These are phyloP conservation scores for Eucalyptus polyanthemos DNA, from an alignment of 345 rosid genomes.

Conservation along the genomic window DNA sequence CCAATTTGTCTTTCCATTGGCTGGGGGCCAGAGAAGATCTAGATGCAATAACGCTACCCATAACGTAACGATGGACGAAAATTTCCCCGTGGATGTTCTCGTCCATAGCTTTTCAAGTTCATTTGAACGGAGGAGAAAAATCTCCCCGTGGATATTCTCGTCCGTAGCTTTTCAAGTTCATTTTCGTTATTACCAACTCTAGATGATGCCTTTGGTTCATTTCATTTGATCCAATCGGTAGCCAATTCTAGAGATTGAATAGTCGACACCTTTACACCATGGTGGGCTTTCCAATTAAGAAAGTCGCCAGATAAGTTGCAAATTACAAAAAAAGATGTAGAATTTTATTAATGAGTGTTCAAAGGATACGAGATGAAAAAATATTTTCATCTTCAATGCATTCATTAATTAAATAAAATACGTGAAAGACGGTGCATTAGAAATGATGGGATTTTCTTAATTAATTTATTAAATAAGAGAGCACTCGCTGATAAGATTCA, in stretches of 20 bases:
- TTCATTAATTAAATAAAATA: too few relatives aligned
- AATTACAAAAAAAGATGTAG: fast-evolving
- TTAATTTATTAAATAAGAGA: too few relatives aligned
- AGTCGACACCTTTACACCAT: fast-evolving
- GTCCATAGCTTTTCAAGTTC: too few relatives aligned
- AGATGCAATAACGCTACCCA: not conserved
- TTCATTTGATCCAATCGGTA: not conserved
- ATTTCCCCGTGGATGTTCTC: not conserved
- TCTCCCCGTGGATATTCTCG: not conserved
- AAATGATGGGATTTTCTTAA: too few relatives aligned
- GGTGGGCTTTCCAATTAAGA: not conserved
- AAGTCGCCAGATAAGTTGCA: fast-evolving
- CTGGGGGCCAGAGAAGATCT: not conserved
- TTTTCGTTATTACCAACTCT: not conserved
- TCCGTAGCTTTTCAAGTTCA: too few relatives aligned
- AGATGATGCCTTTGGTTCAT: not conserved
- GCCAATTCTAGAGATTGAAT: not conserved
- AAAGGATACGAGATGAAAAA: fast-evolving
- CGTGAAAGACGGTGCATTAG: too few relatives aligned
- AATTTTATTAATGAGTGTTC: too few relatives aligned
- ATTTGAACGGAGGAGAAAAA: too few relatives aligned
- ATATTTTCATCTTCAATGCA: too few relatives aligned
- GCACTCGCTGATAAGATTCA: too few relatives aligned
- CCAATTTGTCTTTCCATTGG: not conserved
- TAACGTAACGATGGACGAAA: not conserved